These are phyloP conservation scores for Alliaria petiolata DNA, from an alignment of 345 rosid genomes.

Conservation along the genomic window DNA sequence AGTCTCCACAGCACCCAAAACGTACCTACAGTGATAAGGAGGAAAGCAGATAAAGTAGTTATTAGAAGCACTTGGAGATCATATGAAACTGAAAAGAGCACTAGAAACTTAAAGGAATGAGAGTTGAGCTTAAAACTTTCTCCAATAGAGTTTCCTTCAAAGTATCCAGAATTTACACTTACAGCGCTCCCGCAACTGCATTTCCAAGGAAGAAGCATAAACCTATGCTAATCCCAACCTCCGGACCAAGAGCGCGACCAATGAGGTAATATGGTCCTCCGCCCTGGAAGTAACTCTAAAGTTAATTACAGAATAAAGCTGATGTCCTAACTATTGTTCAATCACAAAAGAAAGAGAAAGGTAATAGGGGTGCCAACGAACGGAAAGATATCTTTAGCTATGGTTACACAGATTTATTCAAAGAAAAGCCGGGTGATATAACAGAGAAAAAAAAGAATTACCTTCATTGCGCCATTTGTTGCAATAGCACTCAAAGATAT, in stretches of 20 bases:
- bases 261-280: constrained; percentile 99
- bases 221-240: constrained; percentile 99
- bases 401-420: background rate
- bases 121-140: constrained; percentile 5
- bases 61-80: constrained; percentile 14
- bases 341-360: constrained; percentile 3
- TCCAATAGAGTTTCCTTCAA: constrained; percentile 7
- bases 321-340: too few species aligned
- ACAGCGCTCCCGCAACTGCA: constrained; percentile 99
- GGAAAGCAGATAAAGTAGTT: background rate
- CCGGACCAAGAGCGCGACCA: constrained; percentile 99
- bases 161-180: constrained; percentile 45
- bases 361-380: constrained; percentile 9
- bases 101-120: constrained; percentile 11
- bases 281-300: constrained; percentile 36
- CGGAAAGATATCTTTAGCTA: constrained; percentile 1
- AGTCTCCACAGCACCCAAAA: constrained; percentile 99
- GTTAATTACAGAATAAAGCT: background rate
- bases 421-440: background rate
- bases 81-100: constrained; percentile 21
- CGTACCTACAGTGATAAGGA: constrained; percentile 53
- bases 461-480: constrained; percentile 99
- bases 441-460: constrained; percentile 21
- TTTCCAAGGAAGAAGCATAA: constrained; percentile 98
- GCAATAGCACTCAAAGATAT: constrained; percentile 99